Conservation (phyloP, 2,329 filamentous ascomycete species). For the Cercospora citrullina region DNA sequence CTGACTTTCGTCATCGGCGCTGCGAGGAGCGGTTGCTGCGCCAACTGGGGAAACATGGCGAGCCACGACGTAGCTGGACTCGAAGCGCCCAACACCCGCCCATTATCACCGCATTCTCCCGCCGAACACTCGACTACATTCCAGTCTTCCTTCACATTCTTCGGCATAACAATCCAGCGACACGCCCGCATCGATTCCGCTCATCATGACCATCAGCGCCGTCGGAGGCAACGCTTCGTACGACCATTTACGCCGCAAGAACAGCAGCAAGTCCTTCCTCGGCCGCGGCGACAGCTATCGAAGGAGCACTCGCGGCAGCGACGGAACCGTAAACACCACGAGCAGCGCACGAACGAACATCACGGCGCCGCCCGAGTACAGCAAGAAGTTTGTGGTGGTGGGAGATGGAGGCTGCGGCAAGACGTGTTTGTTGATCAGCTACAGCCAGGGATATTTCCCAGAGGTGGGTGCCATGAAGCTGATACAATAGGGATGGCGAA, state of each 20-base stretch:
- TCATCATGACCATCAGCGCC: conserved; percentile 37
- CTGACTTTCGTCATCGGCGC: background rate
- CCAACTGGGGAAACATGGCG: background rate
- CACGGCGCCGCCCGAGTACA: conserved; percentile 89
- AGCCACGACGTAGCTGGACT: background rate
- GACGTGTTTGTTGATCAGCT: conserved; percentile 97
- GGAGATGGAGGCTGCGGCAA: conserved; percentile 98
- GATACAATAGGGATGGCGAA: conserved; percentile 10
- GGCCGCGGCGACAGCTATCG: conserved; percentile 38
- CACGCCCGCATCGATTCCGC: background rate
- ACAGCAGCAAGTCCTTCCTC: conserved; percentile 41
- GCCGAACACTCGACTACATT: conserved; percentile 1
- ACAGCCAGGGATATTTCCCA: conserved; percentile 97
- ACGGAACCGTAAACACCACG: conserved; percentile 83
- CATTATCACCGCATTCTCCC: background rate
- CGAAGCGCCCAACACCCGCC: background rate
- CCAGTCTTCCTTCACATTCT: conserved; percentile 19
- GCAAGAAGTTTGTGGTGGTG: conserved; percentile 99
- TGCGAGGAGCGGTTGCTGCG: background rate
- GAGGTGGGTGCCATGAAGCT: conserved; percentile 63
- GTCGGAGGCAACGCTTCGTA: conserved; percentile 45
- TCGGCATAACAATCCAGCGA: conserved; percentile 7
- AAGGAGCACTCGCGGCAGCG: conserved; percentile 61
- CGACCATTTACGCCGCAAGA: conserved; percentile 61
- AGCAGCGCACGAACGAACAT: conserved; percentile 76